Percentiles rank a stretch among this genome's conserved stretches.
Conservation (phyloP, 148 eudicot species). For the Rheum nobile region DNA sequence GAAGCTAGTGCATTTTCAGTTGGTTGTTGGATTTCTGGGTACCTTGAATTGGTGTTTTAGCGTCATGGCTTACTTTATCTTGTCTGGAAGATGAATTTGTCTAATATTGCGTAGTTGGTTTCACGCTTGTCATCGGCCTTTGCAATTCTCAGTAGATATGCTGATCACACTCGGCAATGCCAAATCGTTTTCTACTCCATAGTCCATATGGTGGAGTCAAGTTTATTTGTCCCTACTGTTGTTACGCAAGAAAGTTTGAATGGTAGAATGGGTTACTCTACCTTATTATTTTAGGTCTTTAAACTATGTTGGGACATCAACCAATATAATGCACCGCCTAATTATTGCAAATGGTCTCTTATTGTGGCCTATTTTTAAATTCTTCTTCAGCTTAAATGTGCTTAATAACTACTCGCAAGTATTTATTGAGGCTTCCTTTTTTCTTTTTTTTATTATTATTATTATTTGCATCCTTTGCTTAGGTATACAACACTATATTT, state of each 20-base stretch:
- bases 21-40: background rate
- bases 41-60: background rate
- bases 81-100: background rate
- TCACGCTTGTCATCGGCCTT: background rate
- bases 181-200: background rate
- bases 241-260: background rate
- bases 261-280: background rate
- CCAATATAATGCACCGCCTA: background rate
- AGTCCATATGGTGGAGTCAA: background rate
- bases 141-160: background rate
- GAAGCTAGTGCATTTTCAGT: background rate
- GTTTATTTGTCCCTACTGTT: background rate
- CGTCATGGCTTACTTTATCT: background rate
- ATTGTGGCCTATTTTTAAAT: background rate
- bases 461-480: slow-evolving; percentile 4
- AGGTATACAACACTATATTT: slow-evolving; percentile 66
- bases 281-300: background rate
- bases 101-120: background rate
- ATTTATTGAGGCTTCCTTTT: background rate
- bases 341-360: too few relatives aligned
- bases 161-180: background rate
- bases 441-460: background rate
- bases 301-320: background rate
- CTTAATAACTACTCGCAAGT: background rate
- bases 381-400: slow-evolving; percentile 1